Evolutionary conservation across 768 basidiomycete species (phyloP).

Genomic region (Cantharellus anzutake): DNA sequence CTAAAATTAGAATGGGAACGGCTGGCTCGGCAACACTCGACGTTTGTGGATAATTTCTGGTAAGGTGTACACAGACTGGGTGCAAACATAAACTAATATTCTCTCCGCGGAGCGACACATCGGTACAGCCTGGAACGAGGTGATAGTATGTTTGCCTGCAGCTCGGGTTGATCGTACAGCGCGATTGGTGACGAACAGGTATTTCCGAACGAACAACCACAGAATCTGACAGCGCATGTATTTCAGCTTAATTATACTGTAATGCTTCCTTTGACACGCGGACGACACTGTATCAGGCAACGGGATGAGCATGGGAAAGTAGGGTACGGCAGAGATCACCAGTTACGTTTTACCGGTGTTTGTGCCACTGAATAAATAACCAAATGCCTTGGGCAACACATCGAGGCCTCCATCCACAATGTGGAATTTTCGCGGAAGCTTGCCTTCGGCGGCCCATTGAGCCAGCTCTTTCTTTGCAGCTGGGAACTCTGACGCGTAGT

Average conservation of each 20-base stretch:
- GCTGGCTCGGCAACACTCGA: slow-evolving; percentile 14
- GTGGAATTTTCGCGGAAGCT: slow-evolving; percentile 63
- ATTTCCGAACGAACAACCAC: too few relatives aligned
- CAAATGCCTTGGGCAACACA: slow-evolving; percentile 29
- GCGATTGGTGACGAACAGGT: too few relatives aligned
- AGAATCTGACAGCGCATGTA: slow-evolving; percentile 14
- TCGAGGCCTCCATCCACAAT: slow-evolving; percentile 60
- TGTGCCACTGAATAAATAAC: background rate
- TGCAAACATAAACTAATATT: too few relatives aligned
- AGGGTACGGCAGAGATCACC: background rate
- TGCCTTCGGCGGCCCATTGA: slow-evolving; percentile 38
- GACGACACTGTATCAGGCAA: too few relatives aligned
- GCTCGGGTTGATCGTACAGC: too few relatives aligned
- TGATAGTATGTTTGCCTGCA: too few relatives aligned
- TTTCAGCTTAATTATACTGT: too few relatives aligned
- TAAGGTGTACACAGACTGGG: too few relatives aligned
- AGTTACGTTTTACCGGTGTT: background rate
- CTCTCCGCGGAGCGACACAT: too few relatives aligned
- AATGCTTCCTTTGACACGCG: too few relatives aligned
- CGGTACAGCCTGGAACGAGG: too few relatives aligned
- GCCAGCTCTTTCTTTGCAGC: slow-evolving; percentile 39
- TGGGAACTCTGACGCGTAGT: slow-evolving; percentile 45
- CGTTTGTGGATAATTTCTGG: slow-evolving; percentile 16
- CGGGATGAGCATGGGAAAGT: background rate
- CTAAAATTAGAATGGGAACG: slow-evolving; percentile 25